phyloP scores from a whole-genome alignment of 2,329 filamentous ascomycete species.

The Neonectria hederae region DNA sequence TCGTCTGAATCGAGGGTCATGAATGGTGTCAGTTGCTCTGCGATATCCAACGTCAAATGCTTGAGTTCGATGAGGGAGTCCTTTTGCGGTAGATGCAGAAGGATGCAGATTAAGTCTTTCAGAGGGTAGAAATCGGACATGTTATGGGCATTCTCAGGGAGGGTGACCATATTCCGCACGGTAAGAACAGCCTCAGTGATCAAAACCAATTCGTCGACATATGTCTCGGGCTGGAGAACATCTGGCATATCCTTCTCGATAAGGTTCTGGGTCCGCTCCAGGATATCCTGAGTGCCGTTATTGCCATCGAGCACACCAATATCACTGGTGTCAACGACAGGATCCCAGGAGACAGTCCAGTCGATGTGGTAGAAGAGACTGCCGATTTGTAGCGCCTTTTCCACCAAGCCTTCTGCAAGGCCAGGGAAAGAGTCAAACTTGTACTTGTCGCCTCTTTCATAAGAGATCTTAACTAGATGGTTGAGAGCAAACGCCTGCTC shows the following conservation, averaged over 20 bases:
- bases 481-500: slow-evolving; percentile 95
- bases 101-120: slow-evolving; percentile 84
- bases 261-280: slow-evolving; percentile 76
- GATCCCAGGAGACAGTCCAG: slow-evolving; percentile 79
- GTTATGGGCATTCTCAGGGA: slow-evolving; percentile 87
- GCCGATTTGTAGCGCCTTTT: slow-evolving; percentile 83
- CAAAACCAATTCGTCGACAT: slow-evolving; percentile 75
- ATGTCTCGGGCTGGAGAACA: slow-evolving; percentile 76
- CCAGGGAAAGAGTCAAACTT: slow-evolving; percentile 92
- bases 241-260: slow-evolving; percentile 68
- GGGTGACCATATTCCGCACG: slow-evolving; percentile 94
- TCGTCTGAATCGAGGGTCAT: slow-evolving; percentile 77
- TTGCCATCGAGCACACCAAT: slow-evolving; percentile 55
- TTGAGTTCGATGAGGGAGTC: slow-evolving; percentile 83
- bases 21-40: slow-evolving; percentile 88
- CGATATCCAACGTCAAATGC: slow-evolving; percentile 90
- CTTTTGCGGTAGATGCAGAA: slow-evolving; percentile 78
- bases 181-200: slow-evolving; percentile 89
- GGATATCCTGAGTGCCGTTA: slow-evolving; percentile 60
- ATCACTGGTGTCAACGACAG: slow-evolving; percentile 62
- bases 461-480: slow-evolving; percentile 94
- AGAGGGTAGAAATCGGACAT: slow-evolving; percentile 79
- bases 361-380: slow-evolving; percentile 82
- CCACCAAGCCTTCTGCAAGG: slow-evolving; percentile 86
- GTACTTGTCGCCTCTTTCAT: slow-evolving; percentile 94